A percentile compares a stretch with the other conserved stretches of the same genome.
Evolutionary conservation across 2,329 filamentous ascomycete genomes (phyloP).

Genomic region (Diplodia mutila): DNA sequence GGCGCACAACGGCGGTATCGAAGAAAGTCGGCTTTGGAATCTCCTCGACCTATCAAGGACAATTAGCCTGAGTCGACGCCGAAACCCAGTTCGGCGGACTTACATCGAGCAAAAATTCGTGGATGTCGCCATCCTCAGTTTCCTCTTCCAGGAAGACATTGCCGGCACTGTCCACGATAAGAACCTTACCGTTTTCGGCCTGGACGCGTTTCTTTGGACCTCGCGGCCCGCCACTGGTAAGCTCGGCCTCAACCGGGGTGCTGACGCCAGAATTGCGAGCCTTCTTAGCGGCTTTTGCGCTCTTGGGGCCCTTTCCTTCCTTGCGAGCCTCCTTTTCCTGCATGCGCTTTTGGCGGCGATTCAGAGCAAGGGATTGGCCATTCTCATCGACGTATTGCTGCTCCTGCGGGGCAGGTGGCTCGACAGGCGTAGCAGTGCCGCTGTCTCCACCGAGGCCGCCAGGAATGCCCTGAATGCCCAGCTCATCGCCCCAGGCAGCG

Average conservation of each 20-base stretch:
- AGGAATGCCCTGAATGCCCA: slow-evolving; percentile 68
- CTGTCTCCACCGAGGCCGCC: slow-evolving; percentile 56
- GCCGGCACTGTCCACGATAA: slow-evolving; percentile 88
- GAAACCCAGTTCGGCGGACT: slow-evolving; percentile 45
- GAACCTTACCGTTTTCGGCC: slow-evolving; percentile 91
- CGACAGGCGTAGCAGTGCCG: slow-evolving; percentile 48
- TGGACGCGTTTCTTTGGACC: slow-evolving; percentile 85
- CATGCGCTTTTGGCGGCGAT: slow-evolving; percentile 83
- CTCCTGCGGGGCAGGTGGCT: slow-evolving; percentile 33
- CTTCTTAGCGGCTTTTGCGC: slow-evolving; percentile 48
- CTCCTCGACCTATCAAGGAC: slow-evolving; percentile 67
- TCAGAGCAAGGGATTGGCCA: slow-evolving; percentile 59
- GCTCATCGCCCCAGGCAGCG: slow-evolving; percentile 86
- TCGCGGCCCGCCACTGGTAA: slow-evolving; percentile 63
- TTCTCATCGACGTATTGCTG: slow-evolving; percentile 51
- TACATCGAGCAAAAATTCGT: slow-evolving; percentile 87
- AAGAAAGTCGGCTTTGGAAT: slow-evolving; percentile 74
- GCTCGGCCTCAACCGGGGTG: slow-evolving; percentile 58
- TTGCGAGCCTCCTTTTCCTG: slow-evolving; percentile 84
- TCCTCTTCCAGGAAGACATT: slow-evolving; percentile 95
- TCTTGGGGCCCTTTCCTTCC: slow-evolving; percentile 55
- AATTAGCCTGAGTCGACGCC: slow-evolving; percentile 30
- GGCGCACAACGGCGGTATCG: slow-evolving; percentile 80
- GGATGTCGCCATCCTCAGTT: slow-evolving; percentile 80
- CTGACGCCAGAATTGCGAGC: slow-evolving; percentile 54